Evolutionary conservation across 2,329 filamentous ascomycete genomes (phyloP).

Genomic region (Paecilomyces variotii): DNA sequence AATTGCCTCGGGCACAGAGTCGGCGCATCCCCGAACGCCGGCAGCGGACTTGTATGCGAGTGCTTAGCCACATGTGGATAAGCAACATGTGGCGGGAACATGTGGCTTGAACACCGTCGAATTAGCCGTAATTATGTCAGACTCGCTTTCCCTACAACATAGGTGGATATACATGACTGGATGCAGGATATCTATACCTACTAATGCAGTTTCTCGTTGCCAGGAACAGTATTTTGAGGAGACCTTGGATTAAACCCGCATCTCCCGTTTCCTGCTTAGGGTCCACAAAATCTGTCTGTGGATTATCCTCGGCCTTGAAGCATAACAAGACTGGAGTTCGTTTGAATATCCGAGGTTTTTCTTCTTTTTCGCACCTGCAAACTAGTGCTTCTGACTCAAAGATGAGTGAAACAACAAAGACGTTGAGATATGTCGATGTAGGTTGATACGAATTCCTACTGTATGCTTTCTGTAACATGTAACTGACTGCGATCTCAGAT

Average conservation of each 20-base stretch:
- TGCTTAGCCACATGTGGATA: neutral
- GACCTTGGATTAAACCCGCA: neutral
- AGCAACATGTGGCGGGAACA: neutral
- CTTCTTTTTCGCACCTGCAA: slow-evolving; percentile 2
- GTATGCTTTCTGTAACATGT: neutral
- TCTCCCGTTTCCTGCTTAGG: neutral
- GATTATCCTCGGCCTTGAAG: neutral
- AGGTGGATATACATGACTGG: neutral
- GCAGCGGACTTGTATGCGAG: neutral
- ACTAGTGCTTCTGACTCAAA: slow-evolving; percentile 7
- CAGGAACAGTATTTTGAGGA: neutral
- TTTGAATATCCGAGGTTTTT: slow-evolving; percentile 5
- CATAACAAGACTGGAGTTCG: neutral
- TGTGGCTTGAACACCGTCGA: neutral
- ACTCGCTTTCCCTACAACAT: neutral
- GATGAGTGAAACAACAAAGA: slow-evolving; percentile 28
- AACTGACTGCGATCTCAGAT: slow-evolving; percentile 43
- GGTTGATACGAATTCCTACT: slow-evolving; percentile 12
- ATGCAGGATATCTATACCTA: neutral
- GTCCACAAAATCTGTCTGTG: neutral
- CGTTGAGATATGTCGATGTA: slow-evolving; percentile 42
- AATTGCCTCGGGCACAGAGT: neutral
- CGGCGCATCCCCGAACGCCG: neutral
- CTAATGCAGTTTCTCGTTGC: neutral
- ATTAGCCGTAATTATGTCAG: neutral